Conservation (phyloP, 169 alveolate species). For the Besnoitia besnoiti region DNA sequence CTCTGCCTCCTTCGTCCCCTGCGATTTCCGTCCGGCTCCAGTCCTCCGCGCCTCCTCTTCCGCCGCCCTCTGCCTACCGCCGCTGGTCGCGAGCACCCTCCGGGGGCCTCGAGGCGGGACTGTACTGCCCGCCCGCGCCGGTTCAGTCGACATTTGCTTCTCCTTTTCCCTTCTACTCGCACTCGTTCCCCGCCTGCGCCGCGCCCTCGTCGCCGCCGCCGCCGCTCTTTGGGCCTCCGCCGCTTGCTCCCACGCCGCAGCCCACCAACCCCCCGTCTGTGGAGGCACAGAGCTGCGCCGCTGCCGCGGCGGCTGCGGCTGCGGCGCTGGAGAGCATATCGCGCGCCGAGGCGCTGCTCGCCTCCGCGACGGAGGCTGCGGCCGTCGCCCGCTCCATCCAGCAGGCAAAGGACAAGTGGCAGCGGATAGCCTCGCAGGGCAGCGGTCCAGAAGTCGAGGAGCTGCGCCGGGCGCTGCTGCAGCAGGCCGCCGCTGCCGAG, state of each 20-base stretch:
- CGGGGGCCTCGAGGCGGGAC: no score
- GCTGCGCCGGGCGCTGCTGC: slow-evolving; percentile 7
- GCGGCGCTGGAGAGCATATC: slow-evolving; percentile 21
- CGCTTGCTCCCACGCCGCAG: no score
- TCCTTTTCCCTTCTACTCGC: not conserved
- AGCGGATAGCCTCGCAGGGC: not conserved
- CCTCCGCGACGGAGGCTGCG: not conserved
- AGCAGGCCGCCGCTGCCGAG: not conserved
- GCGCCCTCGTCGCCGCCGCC: not conserved
- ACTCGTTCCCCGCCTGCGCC: not conserved
- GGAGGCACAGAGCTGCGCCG: not conserved
- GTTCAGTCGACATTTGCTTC: not conserved
- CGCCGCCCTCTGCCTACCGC: not conserved
- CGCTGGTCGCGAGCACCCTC: not conserved
- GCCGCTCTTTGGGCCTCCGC: not conserved
- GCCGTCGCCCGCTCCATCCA: not conserved
- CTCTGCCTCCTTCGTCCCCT: not conserved
- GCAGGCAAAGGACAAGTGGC: not conserved
- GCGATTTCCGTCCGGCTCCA: not conserved
- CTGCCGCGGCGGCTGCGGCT: slow-evolving; percentile 19
- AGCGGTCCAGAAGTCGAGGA: not conserved
- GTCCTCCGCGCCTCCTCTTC: not conserved
- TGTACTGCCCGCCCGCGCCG: no score
- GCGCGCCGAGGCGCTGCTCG: slow-evolving; percentile 10
- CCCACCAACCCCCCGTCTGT: not conserved